Conservation (phyloP, 768 basidiomycete species). For the Mycena vitilis region DNA sequence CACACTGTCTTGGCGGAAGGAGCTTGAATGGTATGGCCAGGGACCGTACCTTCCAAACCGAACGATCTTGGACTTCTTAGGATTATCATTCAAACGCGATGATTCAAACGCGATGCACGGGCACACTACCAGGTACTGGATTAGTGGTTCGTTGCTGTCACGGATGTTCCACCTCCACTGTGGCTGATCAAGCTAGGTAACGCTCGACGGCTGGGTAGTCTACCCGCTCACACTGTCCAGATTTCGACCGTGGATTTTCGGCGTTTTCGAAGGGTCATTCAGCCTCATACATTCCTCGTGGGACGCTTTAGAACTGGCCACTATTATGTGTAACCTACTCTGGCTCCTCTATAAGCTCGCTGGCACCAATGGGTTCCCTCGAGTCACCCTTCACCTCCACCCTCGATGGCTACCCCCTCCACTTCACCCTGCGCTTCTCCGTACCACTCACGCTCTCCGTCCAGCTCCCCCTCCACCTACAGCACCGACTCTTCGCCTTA, state of each 20-base stretch:
- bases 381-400: slow-evolving; percentile 25
- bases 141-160: slow-evolving; percentile 9
- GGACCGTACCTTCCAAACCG: slow-evolving; percentile 15
- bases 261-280: slow-evolving; percentile 7
- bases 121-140: background rate
- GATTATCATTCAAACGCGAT: slow-evolving; percentile 5
- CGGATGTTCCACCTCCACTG: background rate
- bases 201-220: background rate
- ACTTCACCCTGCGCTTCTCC: slow-evolving; percentile 19
- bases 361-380: background rate
- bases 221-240: slow-evolving; percentile 1
- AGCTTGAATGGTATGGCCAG: slow-evolving; percentile 10
- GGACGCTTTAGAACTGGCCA: slow-evolving; percentile 24
- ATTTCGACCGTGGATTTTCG: background rate
- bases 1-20: background rate
- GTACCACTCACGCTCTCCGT: slow-evolving; percentile 24
- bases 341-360: slow-evolving; percentile 33
- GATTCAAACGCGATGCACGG: background rate
- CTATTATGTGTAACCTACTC: slow-evolving; percentile 32
- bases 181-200: background rate
- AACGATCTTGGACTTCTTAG: background rate
- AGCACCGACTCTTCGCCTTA: slow-evolving; percentile 30
- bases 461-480: slow-evolving; percentile 32
- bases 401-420: slow-evolving; percentile 29
- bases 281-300: slow-evolving; percentile 28